phyloP scores from a whole-genome alignment of 768 basidiomycete species.

The Pleurotus sapidus region DNA sequence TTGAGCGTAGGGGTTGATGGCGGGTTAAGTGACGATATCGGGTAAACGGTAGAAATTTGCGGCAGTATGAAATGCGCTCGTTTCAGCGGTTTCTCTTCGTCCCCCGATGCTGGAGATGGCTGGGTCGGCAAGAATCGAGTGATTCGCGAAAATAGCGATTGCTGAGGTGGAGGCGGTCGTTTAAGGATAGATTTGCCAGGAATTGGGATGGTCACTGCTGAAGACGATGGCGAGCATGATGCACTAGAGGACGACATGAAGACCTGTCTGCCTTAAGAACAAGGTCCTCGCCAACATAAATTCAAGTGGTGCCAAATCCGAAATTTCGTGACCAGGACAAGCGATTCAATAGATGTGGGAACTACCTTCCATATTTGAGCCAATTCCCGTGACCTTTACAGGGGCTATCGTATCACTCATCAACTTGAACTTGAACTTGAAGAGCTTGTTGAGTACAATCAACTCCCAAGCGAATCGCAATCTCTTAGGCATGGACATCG shows the following conservation, averaged over 20 bases:
- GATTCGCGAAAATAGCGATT: conserved; percentile 70
- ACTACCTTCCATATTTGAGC: too few species aligned
- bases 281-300: too few species aligned
- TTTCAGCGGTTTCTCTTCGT: conserved; percentile 65
- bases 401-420: too few species aligned
- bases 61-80: conserved; percentile 91
- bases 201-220: conserved; percentile 75
- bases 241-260: conserved; percentile 33
- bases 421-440: too few species aligned
- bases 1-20: conserved; percentile 76
- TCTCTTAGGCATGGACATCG: too few species aligned
- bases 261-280: too few species aligned
- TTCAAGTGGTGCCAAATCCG: too few species aligned
- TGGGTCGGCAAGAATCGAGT: conserved; percentile 68
- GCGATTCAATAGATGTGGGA: too few species aligned
- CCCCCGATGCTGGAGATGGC: conserved; percentile 25
- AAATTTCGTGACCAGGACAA: too few species aligned
- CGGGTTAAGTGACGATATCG: conserved; percentile 81
- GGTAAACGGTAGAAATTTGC: conserved; percentile 83
- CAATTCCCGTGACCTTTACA: too few species aligned
- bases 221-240: conserved; percentile 70
- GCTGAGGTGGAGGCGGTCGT: conserved; percentile 64
- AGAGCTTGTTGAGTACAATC: too few species aligned
- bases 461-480: too few species aligned
- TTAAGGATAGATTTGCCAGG: conserved; percentile 84